phyloP scores from a whole-genome alignment of 2,329 filamentous ascomycete genomes.

The Scorias spongiosa region DNA sequence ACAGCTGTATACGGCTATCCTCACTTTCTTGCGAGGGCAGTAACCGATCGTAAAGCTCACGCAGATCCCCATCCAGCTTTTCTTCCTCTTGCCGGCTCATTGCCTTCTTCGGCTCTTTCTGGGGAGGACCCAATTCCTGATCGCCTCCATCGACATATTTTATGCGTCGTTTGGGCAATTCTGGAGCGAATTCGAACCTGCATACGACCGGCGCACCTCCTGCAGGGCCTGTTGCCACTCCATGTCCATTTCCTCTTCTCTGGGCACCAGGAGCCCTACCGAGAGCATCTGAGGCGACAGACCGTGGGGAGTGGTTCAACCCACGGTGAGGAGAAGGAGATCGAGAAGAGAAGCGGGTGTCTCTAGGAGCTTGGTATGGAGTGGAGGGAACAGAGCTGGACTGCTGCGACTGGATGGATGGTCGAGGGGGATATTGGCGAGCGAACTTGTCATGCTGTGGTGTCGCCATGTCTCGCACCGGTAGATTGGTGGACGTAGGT shows the following conservation, averaged over 20 bases:
- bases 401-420: slow-evolving; percentile 36
- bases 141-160: slow-evolving; percentile 71
- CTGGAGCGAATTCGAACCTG: slow-evolving; percentile 76
- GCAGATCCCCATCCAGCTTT: slow-evolving; percentile 68
- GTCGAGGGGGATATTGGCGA: slow-evolving; percentile 11
- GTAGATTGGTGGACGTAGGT: slow-evolving; percentile 1
- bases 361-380: slow-evolving; percentile 73
- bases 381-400: slow-evolving; percentile 90
- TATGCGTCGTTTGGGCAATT: slow-evolving; percentile 71
- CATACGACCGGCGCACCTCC: slow-evolving; percentile 51
- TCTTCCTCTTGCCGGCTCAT: slow-evolving; percentile 58
- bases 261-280: slow-evolving; percentile 42
- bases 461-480: slow-evolving; percentile 2
- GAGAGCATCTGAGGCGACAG: slow-evolving; percentile 79
- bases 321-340: slow-evolving; percentile 65
- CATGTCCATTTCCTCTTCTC: background rate
- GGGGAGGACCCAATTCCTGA: slow-evolving; percentile 57
- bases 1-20: slow-evolving; percentile 55
- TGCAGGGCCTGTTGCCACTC: slow-evolving; percentile 27
- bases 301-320: slow-evolving; percentile 71
- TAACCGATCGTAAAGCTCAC: slow-evolving; percentile 70
- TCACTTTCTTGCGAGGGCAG: slow-evolving; percentile 70
- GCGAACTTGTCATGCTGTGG: slow-evolving; percentile 9
- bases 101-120: slow-evolving; percentile 52
- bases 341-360: slow-evolving; percentile 65